Conservation (phyloP, 2,329 filamentous ascomycete genomes). For the Pseudogymnoascus sp. region DNA sequence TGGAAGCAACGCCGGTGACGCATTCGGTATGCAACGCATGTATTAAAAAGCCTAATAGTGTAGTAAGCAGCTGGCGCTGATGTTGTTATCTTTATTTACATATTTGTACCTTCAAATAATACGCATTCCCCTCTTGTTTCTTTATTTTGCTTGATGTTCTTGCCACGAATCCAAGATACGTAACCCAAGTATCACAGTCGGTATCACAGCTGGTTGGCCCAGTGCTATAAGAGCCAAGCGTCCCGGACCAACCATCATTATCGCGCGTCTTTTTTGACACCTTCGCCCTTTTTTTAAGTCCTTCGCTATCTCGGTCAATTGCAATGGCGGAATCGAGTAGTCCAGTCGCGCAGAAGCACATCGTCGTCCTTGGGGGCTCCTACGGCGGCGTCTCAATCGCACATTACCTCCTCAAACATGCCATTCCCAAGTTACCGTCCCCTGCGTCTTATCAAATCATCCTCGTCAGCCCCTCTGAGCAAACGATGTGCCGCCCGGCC, state of each 20-base stretch:
- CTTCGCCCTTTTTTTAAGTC: background rate
- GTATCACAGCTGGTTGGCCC: background rate
- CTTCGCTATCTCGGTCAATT: background rate
- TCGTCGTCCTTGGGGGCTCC: constrained; percentile 46
- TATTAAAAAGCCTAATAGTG: background rate
- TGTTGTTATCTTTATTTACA: background rate
- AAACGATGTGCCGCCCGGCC: constrained; percentile 36
- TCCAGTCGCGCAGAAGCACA: constrained; percentile 20
- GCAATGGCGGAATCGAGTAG: background rate
- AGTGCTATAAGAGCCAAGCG: background rate
- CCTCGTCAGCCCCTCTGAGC: constrained; percentile 35
- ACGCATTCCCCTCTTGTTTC: background rate
- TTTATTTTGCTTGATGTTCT: background rate
- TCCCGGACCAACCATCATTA: background rate
- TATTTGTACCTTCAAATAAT: background rate
- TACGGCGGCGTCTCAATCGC: constrained; percentile 43
- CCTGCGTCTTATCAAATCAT: constrained; percentile 33
- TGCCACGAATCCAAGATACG: background rate
- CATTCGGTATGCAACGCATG: background rate
- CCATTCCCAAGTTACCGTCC: constrained; percentile 34
- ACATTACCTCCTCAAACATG: constrained; percentile 46
- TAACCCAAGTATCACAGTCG: background rate
- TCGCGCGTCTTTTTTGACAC: background rate
- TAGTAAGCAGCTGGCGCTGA: background rate
- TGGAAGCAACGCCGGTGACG: background rate